Base-by-base conservation (phyloP, 2,329 filamentous ascomycete species). In the Aspergillus tanneri region DNA sequence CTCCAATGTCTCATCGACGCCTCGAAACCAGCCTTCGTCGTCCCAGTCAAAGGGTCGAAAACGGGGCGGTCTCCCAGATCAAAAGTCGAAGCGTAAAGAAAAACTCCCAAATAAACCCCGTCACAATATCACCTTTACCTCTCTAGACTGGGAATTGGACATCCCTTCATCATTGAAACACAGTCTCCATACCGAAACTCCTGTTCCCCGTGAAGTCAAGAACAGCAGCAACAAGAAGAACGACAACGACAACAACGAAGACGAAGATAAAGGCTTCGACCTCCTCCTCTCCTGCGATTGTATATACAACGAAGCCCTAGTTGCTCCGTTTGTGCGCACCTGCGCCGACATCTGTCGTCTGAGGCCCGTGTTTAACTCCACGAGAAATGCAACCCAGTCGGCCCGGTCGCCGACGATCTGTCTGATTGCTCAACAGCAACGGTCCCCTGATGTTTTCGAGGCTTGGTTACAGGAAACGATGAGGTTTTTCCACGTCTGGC, bases 251-350 rank as follows among this genome's bases (percentile, higher is more conserved):
- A 27, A 62, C 43, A 48, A 61, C 53, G 46, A 64, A 32, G 49
- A 63, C 55, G 36, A 63, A 58, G 61, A 66, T 38, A 53, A 47
- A 3, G 77, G 79, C 48, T 86, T 93, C 56, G 87, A 95, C 61
- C 71, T 84, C 11, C 75, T 97, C 9, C 67, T 97, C 27, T 90
- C 90, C 3, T 95, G 90, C 64, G 93, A 99, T 69, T 96, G 91
- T 69, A 86, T 99, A 58, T 99, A 95, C 75, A 99, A 97, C 70
- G 88, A 96, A 56, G 82, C 87, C 2, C 79, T 97, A 3, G 82
- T 97, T 19, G 74, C 81, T 35, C 90, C 91, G 0, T 81, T 97
- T 40, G 87, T 93, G n/a, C 81, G 85, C 59, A 87, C 89, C 0
- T 95, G 88, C 65, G 82, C 77, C 5, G 87, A 95, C 53, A 78